Conservation (phyloP, 2,329 filamentous ascomycete genomes). For the Penicillium sp. region DNA sequence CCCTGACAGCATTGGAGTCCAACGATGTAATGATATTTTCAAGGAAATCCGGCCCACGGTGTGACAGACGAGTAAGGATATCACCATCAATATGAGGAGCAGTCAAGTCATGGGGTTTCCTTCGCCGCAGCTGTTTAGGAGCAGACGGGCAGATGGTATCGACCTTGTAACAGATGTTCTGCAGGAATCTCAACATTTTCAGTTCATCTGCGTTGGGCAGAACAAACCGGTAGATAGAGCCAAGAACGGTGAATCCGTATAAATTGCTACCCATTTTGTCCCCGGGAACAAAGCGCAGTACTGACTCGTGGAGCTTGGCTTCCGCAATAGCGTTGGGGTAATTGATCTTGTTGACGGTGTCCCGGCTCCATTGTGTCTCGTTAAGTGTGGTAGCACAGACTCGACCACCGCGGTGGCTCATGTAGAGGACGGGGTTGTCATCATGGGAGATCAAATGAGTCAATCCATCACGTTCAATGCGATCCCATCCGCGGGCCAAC, state of each 20-base stretch:
- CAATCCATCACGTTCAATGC: constrained; percentile 32
- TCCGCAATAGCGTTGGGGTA: constrained; percentile 19
- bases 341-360: not conserved
- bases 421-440: constrained; percentile 45
- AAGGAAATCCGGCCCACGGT: constrained; percentile 39
- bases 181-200: constrained; percentile 70
- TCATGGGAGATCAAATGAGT: constrained; percentile 40
- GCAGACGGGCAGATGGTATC: constrained; percentile 53
- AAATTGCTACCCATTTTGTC: constrained; percentile 35
- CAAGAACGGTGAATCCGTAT: constrained; percentile 69
- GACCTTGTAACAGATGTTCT: constrained; percentile 63
- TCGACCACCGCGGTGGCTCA: constrained; percentile 53
- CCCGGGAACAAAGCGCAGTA: constrained; percentile 29
- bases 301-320: constrained; percentile 36
- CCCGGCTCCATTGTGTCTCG: constrained; percentile 11
- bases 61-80: constrained; percentile 58
- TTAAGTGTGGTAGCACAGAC: constrained; percentile 38
- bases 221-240: constrained; percentile 68
- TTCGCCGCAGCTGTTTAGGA: constrained; percentile 30
- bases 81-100: constrained; percentile 69
- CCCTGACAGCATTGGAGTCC: not conserved
- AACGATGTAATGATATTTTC: constrained; percentile 30
- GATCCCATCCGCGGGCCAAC: constrained; percentile 24
- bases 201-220: constrained; percentile 64
- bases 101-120: constrained; percentile 22